Conservation (phyloP, 1,139 yeast genomes). For the Yamadazyma buinensis region DNA sequence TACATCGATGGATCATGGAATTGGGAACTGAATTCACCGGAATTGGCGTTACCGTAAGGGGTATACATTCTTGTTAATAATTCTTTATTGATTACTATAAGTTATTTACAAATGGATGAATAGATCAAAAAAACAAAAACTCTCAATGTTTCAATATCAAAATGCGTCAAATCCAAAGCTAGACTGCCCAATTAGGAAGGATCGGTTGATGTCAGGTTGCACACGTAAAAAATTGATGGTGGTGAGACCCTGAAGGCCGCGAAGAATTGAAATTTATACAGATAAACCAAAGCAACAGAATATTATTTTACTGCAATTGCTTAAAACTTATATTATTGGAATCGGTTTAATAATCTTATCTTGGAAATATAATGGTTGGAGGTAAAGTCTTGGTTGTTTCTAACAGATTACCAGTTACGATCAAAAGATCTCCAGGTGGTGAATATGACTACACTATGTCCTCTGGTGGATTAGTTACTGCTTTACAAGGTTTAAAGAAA, state of each 20-base stretch:
- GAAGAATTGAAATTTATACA: no score
- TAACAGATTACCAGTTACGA: slow-evolving; percentile 92
- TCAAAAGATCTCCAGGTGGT: slow-evolving; percentile 58
- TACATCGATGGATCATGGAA: slow-evolving; percentile 7
- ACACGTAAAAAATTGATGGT: no score
- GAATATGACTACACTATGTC: slow-evolving; percentile 79
- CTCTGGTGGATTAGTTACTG: slow-evolving; percentile 96
- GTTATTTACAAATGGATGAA: no score
- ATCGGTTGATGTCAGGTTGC: no score
- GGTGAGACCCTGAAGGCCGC: no score
- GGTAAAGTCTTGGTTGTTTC: slow-evolving; percentile 90
- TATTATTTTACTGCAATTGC: not conserved
- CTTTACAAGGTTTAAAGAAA: slow-evolving; percentile 86
- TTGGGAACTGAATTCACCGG: slow-evolving; percentile 6
- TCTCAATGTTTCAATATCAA: no score
- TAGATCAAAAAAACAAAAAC: no score
- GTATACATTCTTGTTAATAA: slow-evolving; percentile 44
- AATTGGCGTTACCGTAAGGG: slow-evolving; percentile 33
- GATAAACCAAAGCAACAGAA: no score
- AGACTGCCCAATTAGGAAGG: slow-evolving; percentile 5
- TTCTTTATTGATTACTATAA: no score
- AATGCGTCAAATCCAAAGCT: not conserved
- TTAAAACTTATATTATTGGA: no score
- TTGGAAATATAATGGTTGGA: slow-evolving; percentile 22
- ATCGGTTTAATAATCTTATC: no score